Conservation (phyloP, 495 filamentous ascomycete genomes). For the Neurospora pannonica region DNA sequence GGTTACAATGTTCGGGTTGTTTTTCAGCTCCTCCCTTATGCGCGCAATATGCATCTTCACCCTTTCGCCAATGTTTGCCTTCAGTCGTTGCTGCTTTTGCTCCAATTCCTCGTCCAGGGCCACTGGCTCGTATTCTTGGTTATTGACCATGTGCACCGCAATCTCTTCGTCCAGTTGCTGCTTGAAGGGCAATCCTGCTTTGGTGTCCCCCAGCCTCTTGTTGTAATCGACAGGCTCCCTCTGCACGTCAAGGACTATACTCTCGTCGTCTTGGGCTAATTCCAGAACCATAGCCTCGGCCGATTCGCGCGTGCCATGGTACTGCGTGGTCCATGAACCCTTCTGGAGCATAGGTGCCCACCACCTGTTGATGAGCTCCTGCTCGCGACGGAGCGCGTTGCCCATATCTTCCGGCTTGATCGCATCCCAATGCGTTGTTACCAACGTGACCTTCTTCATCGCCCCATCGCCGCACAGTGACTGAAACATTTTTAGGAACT, state of each 20-base stretch:
- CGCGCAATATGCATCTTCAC: not conserved
- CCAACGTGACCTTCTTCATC: conserved; percentile 23
- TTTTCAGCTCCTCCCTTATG: not conserved
- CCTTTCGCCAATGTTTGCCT: not conserved
- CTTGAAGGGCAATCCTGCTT: not conserved
- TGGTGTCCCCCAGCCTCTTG: not conserved
- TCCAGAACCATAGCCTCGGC: not conserved
- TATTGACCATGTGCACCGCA: no score
- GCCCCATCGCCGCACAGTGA: conserved; percentile 24
- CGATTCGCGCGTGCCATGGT: not conserved
- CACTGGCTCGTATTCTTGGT: no score
- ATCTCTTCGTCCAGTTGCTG: not conserved
- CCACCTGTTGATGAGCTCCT: conserved; percentile 22
- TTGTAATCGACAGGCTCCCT: not conserved
- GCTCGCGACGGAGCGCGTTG: conserved; percentile 12
- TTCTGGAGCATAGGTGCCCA: conserved; percentile 12
- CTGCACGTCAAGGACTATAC: not conserved
- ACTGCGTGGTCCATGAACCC: not conserved
- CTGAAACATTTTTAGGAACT: conserved; percentile 24
- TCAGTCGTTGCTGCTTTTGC: not conserved
- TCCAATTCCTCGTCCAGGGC: not conserved
- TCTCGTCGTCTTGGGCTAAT: not conserved
- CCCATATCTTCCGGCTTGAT: conserved; percentile 3
- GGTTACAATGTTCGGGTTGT: not conserved
- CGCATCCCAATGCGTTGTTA: conserved; percentile 33